Evolutionary conservation across 495 filamentous ascomycete genomes (phyloP).

Genomic region (Penicillium canariense): DNA sequence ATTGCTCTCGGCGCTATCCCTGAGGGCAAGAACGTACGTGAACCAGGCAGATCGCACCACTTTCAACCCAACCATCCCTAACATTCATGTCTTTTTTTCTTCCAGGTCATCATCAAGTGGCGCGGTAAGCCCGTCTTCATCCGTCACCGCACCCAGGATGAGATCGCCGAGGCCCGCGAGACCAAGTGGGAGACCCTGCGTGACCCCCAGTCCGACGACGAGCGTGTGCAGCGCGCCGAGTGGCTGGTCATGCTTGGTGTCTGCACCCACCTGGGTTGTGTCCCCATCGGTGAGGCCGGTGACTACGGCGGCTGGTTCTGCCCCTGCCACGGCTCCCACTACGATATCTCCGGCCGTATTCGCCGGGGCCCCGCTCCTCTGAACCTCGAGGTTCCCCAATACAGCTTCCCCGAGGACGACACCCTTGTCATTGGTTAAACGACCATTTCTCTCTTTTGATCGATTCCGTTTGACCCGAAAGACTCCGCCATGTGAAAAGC

Average conservation of each 20-base stretch:
- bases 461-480: slow-evolving; percentile 7
- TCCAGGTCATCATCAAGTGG: slow-evolving; percentile 98
- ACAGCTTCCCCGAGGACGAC: slow-evolving; percentile 80
- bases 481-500: neutral
- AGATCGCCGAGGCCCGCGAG: slow-evolving; percentile 82
- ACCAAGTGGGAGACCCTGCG: slow-evolving; percentile 74
- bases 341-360: slow-evolving; percentile 97
- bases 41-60: slow-evolving; percentile 4
- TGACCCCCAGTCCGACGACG: slow-evolving; percentile 86
- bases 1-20: slow-evolving; percentile 88
- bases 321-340: slow-evolving; percentile 99
- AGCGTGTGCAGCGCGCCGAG: slow-evolving; percentile 96
- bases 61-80: slow-evolving; percentile 1
- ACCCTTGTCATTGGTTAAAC: slow-evolving; percentile 75
- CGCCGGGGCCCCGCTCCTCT: slow-evolving; percentile 94
- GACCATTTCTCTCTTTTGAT: slow-evolving; percentile 14
- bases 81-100: slow-evolving; percentile 5
- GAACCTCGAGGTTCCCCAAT: slow-evolving; percentile 92
- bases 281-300: slow-evolving; percentile 97
- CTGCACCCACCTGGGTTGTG: slow-evolving; percentile 98
- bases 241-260: slow-evolving; percentile 99
- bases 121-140: slow-evolving; percentile 99
- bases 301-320: slow-evolving; percentile 99
- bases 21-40: slow-evolving; percentile 96
- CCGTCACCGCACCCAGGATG: slow-evolving; percentile 88